phyloP scores from a whole-genome alignment of 208 protist genomes.

The Trypanosoma boissoni region DNA sequence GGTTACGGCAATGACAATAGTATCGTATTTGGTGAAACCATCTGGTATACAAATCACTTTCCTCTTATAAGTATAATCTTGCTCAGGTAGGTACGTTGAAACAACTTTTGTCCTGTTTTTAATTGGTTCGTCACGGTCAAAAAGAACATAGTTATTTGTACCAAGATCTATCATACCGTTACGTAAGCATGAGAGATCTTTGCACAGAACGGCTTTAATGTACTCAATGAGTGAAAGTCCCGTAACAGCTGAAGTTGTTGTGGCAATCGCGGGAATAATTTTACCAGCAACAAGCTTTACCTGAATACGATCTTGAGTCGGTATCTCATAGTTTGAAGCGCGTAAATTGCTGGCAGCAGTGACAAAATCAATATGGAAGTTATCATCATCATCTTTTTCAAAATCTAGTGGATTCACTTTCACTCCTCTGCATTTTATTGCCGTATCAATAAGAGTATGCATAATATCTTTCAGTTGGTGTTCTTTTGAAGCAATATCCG shows the following conservation, averaged over 20 bases:
- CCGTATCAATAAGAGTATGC: conserved; percentile 31
- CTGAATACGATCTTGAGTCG: conserved; percentile 79
- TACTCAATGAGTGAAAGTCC: conserved; percentile 98
- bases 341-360: conserved; percentile 91
- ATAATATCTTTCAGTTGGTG: conserved; percentile 50
- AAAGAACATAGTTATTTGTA: conserved; percentile 89
- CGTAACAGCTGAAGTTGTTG: conserved; percentile 98
- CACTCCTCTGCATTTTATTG: conserved; percentile 39
- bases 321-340: conserved; percentile 93
- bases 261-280: conserved; percentile 99
- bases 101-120: conserved; percentile 66
- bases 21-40: conserved; percentile 88
- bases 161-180: conserved; percentile 89
- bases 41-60: conserved; percentile 78
- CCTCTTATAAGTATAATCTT: conserved; percentile 88
- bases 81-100: conserved; percentile 78
- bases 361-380: conserved; percentile 97
- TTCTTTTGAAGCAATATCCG: conserved; percentile 34
- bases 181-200: conserved; percentile 67
- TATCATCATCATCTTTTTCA: conserved; percentile 96
- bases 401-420: conserved; percentile 81
- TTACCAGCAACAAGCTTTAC: conserved; percentile 96
- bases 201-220: conserved; percentile 94
- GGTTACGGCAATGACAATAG: conserved; percentile 59
- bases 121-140: conserved; percentile 79